A percentile compares a stretch with the other conserved stretches of the same genome.
These are phyloP conservation scores for Porphyrellus cyaneotinctus DNA, from an alignment of 768 basidiomycete genomes.

Conservation along the genomic window DNA sequence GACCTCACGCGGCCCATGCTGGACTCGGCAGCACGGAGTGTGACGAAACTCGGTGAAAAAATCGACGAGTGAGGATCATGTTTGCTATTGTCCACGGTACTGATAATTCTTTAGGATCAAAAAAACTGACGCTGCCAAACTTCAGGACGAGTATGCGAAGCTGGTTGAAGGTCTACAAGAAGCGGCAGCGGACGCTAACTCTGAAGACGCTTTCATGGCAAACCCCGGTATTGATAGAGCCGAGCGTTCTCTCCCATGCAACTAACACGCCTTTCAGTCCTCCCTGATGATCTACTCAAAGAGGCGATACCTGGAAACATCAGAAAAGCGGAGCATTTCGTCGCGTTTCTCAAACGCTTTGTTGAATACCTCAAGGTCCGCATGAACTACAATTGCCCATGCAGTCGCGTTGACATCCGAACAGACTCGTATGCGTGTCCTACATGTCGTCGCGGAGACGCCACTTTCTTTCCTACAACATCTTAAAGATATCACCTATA, in stretches of 20 bases:
- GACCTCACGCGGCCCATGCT: slow-evolving; percentile 97
- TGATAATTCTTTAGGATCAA: slow-evolving; percentile 68
- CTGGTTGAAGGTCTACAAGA: slow-evolving; percentile 93
- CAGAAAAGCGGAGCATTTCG: slow-evolving; percentile 97
- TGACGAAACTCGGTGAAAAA: slow-evolving; percentile 79
- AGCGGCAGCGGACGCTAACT: slow-evolving; percentile 47
- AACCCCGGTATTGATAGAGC: slow-evolving; percentile 68
- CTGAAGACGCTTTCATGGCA: slow-evolving; percentile 82
- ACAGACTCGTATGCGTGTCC: slow-evolving; percentile 97
- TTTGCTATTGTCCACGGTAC: neutral
- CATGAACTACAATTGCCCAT: neutral
- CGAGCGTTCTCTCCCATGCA: neutral
- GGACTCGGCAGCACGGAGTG: slow-evolving; percentile 87
- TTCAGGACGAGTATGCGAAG: slow-evolving; percentile 95
- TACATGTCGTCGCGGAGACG: slow-evolving; percentile 98
- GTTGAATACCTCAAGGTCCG: slow-evolving; percentile 95
- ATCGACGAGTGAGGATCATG: slow-evolving; percentile 78
- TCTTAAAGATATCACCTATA: slow-evolving; percentile 97
- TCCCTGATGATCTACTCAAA: slow-evolving; percentile 90
- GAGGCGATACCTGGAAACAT: slow-evolving; percentile 99
- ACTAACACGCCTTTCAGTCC: slow-evolving; percentile 44
- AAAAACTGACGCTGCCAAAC: slow-evolving; percentile 83
- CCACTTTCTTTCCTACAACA: slow-evolving; percentile 96
- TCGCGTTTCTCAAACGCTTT: slow-evolving; percentile 95
- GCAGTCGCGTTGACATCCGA: slow-evolving; percentile 9